These are phyloP conservation scores for Gardenia jasminoides DNA, from an alignment of 257 asterid species.

Conservation along the genomic window DNA sequence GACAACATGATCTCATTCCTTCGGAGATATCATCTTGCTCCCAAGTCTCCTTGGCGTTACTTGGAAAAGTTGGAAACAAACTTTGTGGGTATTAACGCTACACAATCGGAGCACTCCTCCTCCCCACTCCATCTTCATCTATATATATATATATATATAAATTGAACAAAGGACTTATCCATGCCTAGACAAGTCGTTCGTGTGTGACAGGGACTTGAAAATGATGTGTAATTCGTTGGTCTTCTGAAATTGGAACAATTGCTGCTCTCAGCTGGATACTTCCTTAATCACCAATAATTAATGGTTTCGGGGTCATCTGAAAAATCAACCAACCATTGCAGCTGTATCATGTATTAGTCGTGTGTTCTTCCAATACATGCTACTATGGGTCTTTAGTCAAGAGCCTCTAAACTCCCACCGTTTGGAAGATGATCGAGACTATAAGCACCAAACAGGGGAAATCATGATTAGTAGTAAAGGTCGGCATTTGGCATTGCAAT, in stretches of 20 bases:
- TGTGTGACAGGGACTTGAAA: conserved; percentile 34
- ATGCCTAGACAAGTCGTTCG: conserved; percentile 13
- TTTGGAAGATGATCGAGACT: too few species aligned
- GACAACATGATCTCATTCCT: conserved; percentile 30
- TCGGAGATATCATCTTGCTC: conserved; percentile 14
- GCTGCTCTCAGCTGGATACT: conserved; percentile 1
- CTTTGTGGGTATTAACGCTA: conserved; percentile 33
- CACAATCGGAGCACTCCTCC: conserved; percentile 18
- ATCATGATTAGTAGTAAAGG: conserved; percentile 1
- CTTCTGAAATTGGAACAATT: conserved; percentile 19
- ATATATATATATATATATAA: too few species aligned
- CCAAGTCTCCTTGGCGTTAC: conserved; percentile 21
- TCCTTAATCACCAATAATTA: neutral
- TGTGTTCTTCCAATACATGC: neutral
- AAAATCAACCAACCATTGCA: neutral
- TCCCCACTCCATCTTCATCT: neutral
- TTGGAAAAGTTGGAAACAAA: conserved; percentile 5
- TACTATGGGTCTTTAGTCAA: neutral
- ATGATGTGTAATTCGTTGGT: conserved; percentile 31
- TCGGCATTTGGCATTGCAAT: neutral
- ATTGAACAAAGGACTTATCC: too few species aligned
- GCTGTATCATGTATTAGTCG: too few species aligned
- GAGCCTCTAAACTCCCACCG: too few species aligned
- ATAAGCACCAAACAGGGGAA: too few species aligned
- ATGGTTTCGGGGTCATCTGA: too few species aligned